Evolutionary conservation across 306 rosid species (phyloP), one percentile per base, ranked within the genome.

Genomic region (Macrotyloma uniflorum): DNA sequence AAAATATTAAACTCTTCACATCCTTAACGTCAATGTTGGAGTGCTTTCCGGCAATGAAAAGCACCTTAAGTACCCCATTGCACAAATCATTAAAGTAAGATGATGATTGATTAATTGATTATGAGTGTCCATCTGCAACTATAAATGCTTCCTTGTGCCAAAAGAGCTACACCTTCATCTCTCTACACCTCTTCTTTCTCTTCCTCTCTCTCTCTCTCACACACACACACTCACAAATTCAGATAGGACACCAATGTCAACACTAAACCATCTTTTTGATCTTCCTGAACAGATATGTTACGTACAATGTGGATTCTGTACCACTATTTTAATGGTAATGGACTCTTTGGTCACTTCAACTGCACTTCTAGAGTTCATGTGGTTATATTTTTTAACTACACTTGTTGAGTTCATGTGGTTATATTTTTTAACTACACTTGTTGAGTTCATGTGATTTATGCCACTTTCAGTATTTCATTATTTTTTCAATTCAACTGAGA

Each of bases 251-350:
- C 53, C 68, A 20, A 93, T 90, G 97, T 88, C 93, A 33, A 81
- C 90, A 46, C 70, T 89, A 43, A 87, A 85, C 91, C 88, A 86
- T 79, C 86, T 89, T 66, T 88, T 89, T 83, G 91, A 93, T 84
- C 91, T 92, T 20, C 88, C 97, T 4, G 97, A 91, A 28, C 93
- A 95, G 79, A 88, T 95, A 82, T 95, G 93, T 61, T 90, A 94
- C 50, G 92, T 94, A 42, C 93, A 94, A 82, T 93, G 98, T 67
- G 96, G 98, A 77, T 87, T 93, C 81, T 93, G 98, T 19, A 77
- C 85, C 84, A 92, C 96, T 76, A 85, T 90, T 61, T 81, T 94
- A 63, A 84, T 92, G 96, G 98, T 92, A 83, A 77, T 32, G 72
- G 40, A 61, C 67, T 30, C 42, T 32, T 61, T 61, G 13, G 43